Conservation (phyloP, 345 rosid genomes). For the Pugionium cornutum region DNA sequence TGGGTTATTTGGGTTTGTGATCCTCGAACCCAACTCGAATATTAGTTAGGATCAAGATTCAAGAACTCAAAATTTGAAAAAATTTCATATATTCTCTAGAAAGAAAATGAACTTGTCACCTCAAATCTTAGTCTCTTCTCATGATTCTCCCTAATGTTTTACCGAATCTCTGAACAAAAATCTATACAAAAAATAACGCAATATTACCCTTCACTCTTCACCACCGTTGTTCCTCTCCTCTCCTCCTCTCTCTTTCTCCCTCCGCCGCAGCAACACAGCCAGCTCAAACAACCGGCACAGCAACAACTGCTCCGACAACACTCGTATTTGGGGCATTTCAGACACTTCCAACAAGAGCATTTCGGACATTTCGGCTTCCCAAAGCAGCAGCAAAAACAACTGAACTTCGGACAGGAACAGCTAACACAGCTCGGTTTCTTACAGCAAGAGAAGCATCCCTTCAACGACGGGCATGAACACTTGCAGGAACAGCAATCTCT, state of each 20-base stretch:
- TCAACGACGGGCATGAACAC: conserved; percentile 43
- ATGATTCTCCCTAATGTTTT: conserved; percentile 2
- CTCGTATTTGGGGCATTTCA: not conserved
- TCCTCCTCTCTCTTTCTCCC: not conserved
- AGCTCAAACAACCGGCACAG: conserved; percentile 40
- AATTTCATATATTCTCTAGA: too few species aligned
- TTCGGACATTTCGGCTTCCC: conserved; percentile 48
- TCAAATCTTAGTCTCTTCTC: conserved; percentile 17
- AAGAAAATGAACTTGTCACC: not conserved
- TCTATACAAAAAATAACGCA: conserved; percentile 33
- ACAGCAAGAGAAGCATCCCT: conserved; percentile 45
- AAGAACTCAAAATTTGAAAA: too few species aligned
- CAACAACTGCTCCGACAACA: conserved; percentile 27
- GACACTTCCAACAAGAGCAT: conserved; percentile 39
- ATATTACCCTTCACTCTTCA: conserved; percentile 29
- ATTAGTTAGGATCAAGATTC: too few species aligned
- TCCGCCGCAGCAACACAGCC: conserved; percentile 48
- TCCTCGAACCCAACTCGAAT: too few species aligned
- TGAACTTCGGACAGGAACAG: conserved; percentile 30
- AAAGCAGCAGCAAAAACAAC: conserved; percentile 45
- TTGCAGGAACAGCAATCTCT: conserved; percentile 27
- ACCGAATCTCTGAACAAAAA: conserved; percentile 25
- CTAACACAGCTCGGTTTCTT: conserved; percentile 44
- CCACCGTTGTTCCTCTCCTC: conserved; percentile 24
- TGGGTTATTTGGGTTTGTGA: too few species aligned